phyloP scores from a whole-genome alignment of 2,329 filamentous ascomycete species.

The Fusarium tupiense region DNA sequence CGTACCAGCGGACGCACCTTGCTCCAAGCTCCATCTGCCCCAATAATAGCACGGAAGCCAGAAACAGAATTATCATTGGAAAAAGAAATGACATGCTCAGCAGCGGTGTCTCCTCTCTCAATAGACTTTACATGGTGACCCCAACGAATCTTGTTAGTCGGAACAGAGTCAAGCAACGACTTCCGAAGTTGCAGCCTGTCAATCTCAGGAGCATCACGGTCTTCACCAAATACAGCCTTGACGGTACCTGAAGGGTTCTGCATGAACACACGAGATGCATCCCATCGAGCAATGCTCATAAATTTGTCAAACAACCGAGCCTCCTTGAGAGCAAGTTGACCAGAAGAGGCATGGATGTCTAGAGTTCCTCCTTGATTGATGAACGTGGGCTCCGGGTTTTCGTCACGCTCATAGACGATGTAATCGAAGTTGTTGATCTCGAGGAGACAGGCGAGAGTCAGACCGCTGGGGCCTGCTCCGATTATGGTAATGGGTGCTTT shows the following conservation, averaged over 20 bases:
- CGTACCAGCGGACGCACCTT: constrained; percentile 50
- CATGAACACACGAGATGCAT: constrained; percentile 41
- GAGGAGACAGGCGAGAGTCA: constrained; percentile 59
- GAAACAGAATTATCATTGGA: neutral
- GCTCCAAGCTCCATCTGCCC: constrained; percentile 33
- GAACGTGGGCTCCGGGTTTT: constrained; percentile 41
- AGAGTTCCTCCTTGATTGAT: constrained; percentile 57
- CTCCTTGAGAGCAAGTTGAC: constrained; percentile 59
- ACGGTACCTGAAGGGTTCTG: constrained; percentile 38
- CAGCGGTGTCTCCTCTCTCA: rapidly evolving
- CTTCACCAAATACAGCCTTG: constrained; percentile 40
- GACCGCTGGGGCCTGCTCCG: constrained; percentile 55
- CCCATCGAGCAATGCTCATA: constrained; percentile 43
- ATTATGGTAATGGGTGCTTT: constrained; percentile 55
- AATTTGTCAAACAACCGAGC: constrained; percentile 60
- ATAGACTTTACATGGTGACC: constrained; percentile 12
- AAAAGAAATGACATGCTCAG: neutral
- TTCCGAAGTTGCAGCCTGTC: constrained; percentile 48
- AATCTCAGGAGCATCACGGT: constrained; percentile 50
- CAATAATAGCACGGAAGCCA: constrained; percentile 17
- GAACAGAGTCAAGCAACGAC: constrained; percentile 47
- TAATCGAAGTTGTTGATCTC: constrained; percentile 54
- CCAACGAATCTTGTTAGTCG: constrained; percentile 51
- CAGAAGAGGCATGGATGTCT: constrained; percentile 60
- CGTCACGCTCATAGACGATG: constrained; percentile 57